Conservation (phyloP, 306 rosid species). For the Albizia julibrissin region DNA sequence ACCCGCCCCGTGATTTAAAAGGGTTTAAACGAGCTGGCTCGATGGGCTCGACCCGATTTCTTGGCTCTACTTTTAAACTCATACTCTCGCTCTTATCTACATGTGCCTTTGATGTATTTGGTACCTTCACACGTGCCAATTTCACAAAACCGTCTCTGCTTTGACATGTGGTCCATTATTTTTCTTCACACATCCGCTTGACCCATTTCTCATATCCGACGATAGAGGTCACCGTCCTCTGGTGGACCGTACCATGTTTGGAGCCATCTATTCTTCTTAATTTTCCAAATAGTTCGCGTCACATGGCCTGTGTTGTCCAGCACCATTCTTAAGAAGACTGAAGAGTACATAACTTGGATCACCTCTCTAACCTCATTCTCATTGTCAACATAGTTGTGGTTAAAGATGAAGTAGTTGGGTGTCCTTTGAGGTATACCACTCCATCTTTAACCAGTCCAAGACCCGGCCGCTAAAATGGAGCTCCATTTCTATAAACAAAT, state of each 20-base stretch:
- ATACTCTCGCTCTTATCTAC: not conserved
- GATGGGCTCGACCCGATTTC: too few relatives aligned
- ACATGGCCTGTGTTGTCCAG: not conserved
- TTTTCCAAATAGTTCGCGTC: not conserved
- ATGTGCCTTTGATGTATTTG: not conserved
- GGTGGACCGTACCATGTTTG: constrained; percentile 31
- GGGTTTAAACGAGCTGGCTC: too few relatives aligned
- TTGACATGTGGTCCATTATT: not conserved
- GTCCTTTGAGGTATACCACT: too few relatives aligned
- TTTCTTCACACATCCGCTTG: constrained; percentile 56
- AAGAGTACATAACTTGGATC: not conserved
- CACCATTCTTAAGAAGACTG: too few relatives aligned
- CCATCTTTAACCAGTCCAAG: too few relatives aligned
- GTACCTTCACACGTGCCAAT: constrained; percentile 55
- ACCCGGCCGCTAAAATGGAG: too few relatives aligned
- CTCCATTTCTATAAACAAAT: too few relatives aligned
- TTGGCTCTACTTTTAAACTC: not conserved
- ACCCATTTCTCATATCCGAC: constrained; percentile 46
- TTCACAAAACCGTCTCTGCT: not conserved
- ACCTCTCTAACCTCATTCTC: not conserved
- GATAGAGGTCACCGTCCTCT: constrained; percentile 41
- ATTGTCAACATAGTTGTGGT: constrained; percentile 12
- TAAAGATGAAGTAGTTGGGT: too few relatives aligned
- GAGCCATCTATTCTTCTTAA: not conserved
- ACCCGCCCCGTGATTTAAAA: too few relatives aligned